Base-by-base conservation (phyloP, 1,284 basidiomycete species). In the Stygiomarasmius scandens region DNA sequence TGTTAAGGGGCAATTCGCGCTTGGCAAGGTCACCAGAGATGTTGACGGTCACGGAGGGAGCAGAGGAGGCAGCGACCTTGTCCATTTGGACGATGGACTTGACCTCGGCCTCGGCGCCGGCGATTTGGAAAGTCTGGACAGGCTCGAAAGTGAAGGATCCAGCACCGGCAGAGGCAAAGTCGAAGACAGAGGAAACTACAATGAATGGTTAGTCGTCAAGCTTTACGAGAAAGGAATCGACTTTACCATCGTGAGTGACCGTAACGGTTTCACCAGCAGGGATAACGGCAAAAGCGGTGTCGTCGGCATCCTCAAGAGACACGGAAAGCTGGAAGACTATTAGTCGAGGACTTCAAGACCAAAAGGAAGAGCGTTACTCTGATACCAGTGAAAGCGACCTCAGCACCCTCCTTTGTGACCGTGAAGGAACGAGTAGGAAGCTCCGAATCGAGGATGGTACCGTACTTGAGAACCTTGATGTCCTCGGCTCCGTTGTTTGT, bases 361-460 rank as follows among this genome's bases (percentile, higher is more conserved):
- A 16, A 55, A 36, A 20, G 16, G 6, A 24, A 19, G 3, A 19
- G 3, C 8, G 2, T 41, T 52, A 78, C 74, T 71, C 76, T 76
- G 60, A 78, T 64, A 43, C 78, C 78, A 22, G 69, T 75, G 69
- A 80, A 80, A 25, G 70, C 55, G 46, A 78, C 74, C 3, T 63
- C 62, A 16, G 63, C 56, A n/a, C 73, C 76, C 58, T 74, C 72
- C 64, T 76, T 76, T 51, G 70, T 76, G 56, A 80, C 71, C 3
- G 64, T 66, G 68, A 81, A 80, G 3, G 77, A 78, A 63, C 71
- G 74, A 22, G 77, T 79, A 8, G 77, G 77, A 14, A 76, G 65
- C 5, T 16, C 38, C 38, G 73, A 66, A 55, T 81, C 79, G 54
- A 80, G 72, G 57, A 80, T 71, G 25, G 78, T 79, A 38, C 68